A percentile compares a stretch with the other conserved stretches of the same genome.
These are phyloP conservation scores for Synchytrium microbalum DNA, from an alignment of 371 early-diverging fungal species.

Conservation along the genomic window DNA sequence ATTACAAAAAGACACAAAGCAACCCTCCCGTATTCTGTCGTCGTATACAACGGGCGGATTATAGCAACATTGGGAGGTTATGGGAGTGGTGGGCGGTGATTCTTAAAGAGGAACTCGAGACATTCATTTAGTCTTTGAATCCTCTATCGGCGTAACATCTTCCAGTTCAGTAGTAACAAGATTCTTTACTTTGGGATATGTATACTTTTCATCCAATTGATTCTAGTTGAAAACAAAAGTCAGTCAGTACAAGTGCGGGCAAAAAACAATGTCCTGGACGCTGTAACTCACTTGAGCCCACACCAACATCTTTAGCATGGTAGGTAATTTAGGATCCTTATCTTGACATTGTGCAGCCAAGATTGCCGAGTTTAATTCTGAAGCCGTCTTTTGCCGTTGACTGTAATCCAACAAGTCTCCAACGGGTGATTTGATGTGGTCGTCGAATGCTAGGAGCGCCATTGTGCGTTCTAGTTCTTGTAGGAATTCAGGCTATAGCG, in stretches of 20 bases:
- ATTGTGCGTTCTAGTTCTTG: conserved; percentile 91
- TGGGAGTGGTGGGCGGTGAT: no score
- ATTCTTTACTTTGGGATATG: conserved; percentile 77
- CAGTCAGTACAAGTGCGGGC: neutral
- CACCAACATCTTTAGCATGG: conserved; percentile 75
- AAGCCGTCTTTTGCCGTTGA: conserved; percentile 87
- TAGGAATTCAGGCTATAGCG: conserved; percentile 74
- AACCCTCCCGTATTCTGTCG: no score
- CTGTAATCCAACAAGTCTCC: conserved; percentile 72
- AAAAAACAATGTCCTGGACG: conserved; percentile 25
- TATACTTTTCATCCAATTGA: conserved; percentile 59
- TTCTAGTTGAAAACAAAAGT: conserved; percentile 22
- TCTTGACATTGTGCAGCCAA: conserved; percentile 84
- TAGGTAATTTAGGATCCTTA: conserved; percentile 85
- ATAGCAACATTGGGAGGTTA: no score
- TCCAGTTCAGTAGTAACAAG: conserved; percentile 64
- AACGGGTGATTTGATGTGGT: conserved; percentile 57
- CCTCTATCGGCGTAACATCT: neutral
- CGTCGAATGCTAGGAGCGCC: conserved; percentile 89
- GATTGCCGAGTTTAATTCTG: conserved; percentile 89
- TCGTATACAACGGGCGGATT: no score
- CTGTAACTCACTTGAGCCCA: conserved; percentile 78
- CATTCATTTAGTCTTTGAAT: neutral
- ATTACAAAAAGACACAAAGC: no score
- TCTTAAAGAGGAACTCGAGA: no score